Base-by-base conservation (phyloP, 148 eudicot species). In the Salicornia ramosissima region DNA sequence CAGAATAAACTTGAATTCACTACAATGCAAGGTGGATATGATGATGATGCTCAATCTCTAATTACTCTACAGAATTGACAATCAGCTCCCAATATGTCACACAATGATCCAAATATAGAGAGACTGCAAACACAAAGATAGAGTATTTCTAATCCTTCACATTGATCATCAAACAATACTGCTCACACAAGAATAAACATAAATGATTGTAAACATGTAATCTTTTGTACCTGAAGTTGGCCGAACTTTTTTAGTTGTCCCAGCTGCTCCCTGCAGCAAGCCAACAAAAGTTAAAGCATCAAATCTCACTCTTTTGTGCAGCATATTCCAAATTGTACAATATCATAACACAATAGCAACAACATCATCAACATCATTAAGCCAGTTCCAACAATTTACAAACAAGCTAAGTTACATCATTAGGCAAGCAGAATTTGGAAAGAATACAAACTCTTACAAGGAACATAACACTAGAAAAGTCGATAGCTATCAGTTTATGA, bases 181-280 rank as follows among this genome's bases (percentile, higher is more conserved):
- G 22, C 28, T 25, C 52, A 46, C 47, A 39, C 29, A 49, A 50
- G 7, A 8, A 24, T 2, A 65, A 53, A 68, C 28, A 70, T 24
- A 51, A 66, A 63, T 26, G n/a, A 52, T 1, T 34, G 24, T 24
- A 61, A 64, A 31, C 45, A 61, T 12, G 50, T 63, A 70, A 46
- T 46, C 39, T 56, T 58, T 60, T 57, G 12, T 68, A 75, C 94
- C 90, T 58, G 84, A 84, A 61, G 97, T 85, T 58, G 88, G 90
- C 62, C 96, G 86, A 75, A 56, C 76, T 75, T 80, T 90, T 84
- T 90, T 89, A 28, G 83, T 76, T 47, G 90, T 83, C 52, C 92
- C 90, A 74, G 85, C 83, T 73, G 81, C 87, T 28, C 68, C 85
- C 96, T 90, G 80, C 65, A 74, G 25, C 39, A 61, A n/a, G 65